Conservation (phyloP, 2,329 filamentous ascomycete species). For the Hymenotorrendiella dingleyae region DNA sequence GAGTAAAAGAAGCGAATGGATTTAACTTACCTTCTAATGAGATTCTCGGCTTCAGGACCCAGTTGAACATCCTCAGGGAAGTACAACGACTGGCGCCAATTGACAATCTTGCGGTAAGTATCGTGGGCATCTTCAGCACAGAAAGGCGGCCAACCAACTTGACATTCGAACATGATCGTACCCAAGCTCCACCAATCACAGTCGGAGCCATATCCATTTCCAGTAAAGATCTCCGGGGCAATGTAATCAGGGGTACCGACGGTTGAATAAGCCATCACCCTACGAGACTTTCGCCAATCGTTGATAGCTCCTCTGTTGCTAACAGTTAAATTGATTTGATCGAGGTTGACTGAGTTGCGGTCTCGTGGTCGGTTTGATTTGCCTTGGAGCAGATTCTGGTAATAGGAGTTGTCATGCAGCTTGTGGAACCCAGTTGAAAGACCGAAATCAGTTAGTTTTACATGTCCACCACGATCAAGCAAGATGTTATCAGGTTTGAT, state of each 20-base stretch:
- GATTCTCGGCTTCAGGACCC: constrained; percentile 80
- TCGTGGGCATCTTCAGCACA: constrained; percentile 96
- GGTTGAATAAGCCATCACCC: constrained; percentile 95
- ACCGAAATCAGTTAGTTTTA: constrained; percentile 97
- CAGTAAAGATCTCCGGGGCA: constrained; percentile 95
- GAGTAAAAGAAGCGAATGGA: too few species aligned
- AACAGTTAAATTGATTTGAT: constrained; percentile 96
- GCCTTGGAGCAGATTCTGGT: constrained; percentile 88
- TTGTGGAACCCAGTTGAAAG: constrained; percentile 97
- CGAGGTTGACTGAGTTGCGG: constrained; percentile 88
- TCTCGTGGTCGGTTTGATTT: constrained; percentile 67
- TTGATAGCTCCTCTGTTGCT: constrained; percentile 98
- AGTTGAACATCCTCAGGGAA: constrained; percentile 94
- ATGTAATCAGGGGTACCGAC: constrained; percentile 99
- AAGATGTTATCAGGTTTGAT: constrained; percentile 99
- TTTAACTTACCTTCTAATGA: constrained; percentile 78
- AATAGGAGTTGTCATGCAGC: constrained; percentile 96
- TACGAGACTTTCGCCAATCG: constrained; percentile 93
- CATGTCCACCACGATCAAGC: constrained; percentile 88
- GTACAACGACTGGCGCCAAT: constrained; percentile 92
- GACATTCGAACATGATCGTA: constrained; percentile 99
- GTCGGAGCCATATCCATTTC: constrained; percentile 90
- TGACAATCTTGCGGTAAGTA: constrained; percentile 98
- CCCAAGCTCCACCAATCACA: constrained; percentile 99
- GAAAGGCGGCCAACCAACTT: constrained; percentile 98